phyloP scores from a whole-genome alignment of 2,329 filamentous ascomycete species.

The Aspergillus novoparasiticus region DNA sequence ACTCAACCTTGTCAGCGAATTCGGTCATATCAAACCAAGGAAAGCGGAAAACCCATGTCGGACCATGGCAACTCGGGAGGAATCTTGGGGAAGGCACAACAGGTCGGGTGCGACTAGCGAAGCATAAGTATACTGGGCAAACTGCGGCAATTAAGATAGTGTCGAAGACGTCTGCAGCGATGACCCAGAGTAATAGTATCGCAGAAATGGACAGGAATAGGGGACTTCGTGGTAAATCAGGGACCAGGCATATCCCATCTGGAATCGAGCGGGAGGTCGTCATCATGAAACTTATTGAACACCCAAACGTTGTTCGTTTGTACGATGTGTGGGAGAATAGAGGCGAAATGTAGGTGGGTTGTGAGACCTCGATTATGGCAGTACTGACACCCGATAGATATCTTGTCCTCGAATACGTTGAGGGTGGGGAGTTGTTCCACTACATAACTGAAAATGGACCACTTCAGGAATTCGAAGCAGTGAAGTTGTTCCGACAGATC shows the following conservation, averaged over 20 bases:
- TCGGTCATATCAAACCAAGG: constrained; percentile 59
- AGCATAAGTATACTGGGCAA: constrained; percentile 76
- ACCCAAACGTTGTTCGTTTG: constrained; percentile 89
- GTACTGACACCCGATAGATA: constrained; percentile 63
- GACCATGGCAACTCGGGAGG: constrained; percentile 89
- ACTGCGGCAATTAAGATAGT: constrained; percentile 95
- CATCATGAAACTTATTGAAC: constrained; percentile 94
- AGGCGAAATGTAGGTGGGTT: constrained; percentile 76
- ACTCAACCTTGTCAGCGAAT: constrained; percentile 57
- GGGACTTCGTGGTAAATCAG: constrained; percentile 57
- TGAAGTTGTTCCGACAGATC: constrained; percentile 89
- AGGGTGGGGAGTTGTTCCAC: constrained; percentile 81
- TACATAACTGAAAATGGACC: constrained; percentile 76
- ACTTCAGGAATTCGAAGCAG: constrained; percentile 76
- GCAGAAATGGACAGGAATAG: constrained; percentile 77
- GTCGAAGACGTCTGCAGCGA: constrained; percentile 75
- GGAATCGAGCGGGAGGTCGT: constrained; percentile 93
- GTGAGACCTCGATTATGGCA: no score
- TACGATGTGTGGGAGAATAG: constrained; percentile 98
- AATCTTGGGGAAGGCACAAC: constrained; percentile 89
- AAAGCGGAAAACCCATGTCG: constrained; percentile 73
- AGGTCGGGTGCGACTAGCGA: constrained; percentile 81
- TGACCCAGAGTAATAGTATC: constrained; percentile 83
- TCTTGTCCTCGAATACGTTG: constrained; percentile 88
- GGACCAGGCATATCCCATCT: constrained; percentile 74